Base-by-base conservation (phyloP, 2,329 filamentous ascomycete species). In the Chrysoporthe austroafricana region DNA sequence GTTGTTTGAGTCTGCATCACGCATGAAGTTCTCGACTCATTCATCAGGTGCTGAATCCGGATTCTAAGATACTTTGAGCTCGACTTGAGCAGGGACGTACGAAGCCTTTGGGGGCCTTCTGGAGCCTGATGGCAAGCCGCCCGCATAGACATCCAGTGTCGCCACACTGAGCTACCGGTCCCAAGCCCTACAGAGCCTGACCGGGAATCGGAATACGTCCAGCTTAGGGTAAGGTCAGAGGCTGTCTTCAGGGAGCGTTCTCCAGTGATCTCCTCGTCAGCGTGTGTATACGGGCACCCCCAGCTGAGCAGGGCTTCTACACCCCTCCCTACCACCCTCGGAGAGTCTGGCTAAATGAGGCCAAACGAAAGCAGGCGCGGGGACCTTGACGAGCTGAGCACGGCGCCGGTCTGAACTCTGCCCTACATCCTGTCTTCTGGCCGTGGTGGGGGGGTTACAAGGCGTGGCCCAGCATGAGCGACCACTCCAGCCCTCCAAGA, bases 301-400 rank as follows among this genome's bases (percentile, higher is more conserved):
- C 8, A 18, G 36, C 58, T 48, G n/a, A 62, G 26, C 63, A 62
- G 60, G 52, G 63, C 66, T 52, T 57, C 18, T 21, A n/a, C 18
- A 67, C 57, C 62, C 62, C 48, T 57, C 18, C 18, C 26, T 48
- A 13, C 18, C 26, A 13, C 16, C 32, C 56, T n/a, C 32, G 34
- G 16, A 18, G 36, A 36, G 56, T 34, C 56, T 42, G 56, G 18
- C 11, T 58, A 34, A 58, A 58, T 18, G 32, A 34, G 2, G 9
- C 21, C 9, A 26, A 13, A 52, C 48, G 11, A 52, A 14, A 21
- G 26, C n/a, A 36, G 42, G 36, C 11, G 42, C 26, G 5, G 50
- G 58, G 14, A 7, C 18, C 21, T 44, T 32, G 42, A 32, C 14
- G 21, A 16, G 48, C 48, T 52, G 14, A 13, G 5, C 3, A 13